Percentiles rank a stretch among this genome's conserved stretches.
These are phyloP conservation scores for Adansonia digitata DNA, from an alignment of 345 rosid species.

Conservation along the genomic window DNA sequence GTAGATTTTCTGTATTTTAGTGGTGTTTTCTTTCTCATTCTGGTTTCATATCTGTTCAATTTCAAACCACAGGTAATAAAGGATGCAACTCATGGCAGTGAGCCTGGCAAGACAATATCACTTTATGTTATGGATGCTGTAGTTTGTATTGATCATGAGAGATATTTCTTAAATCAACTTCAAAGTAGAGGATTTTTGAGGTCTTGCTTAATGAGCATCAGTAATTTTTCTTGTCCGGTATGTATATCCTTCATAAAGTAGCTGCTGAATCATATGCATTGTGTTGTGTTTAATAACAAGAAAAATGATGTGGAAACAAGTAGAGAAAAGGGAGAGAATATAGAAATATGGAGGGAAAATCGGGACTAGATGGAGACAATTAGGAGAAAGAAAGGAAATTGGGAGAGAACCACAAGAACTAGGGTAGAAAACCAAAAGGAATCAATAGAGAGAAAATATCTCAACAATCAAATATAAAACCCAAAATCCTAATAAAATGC, in stretches of 20 bases:
- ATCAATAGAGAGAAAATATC: background rate
- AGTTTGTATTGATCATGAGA: conserved; percentile 77
- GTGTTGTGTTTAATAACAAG: background rate
- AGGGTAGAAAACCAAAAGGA: background rate
- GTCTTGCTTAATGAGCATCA: conserved; percentile 62
- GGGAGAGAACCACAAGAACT: background rate
- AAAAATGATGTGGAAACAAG: background rate
- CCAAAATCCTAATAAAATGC: background rate
- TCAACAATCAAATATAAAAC: background rate
- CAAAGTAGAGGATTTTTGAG: conserved; percentile 91
- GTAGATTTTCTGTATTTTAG: background rate
- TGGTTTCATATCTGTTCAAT: conserved; percentile 13
- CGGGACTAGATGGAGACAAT: background rate
- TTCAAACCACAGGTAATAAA: conserved; percentile 57
- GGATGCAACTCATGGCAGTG: conserved; percentile 89
- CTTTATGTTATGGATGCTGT: conserved; percentile 85
- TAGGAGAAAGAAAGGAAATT: background rate
- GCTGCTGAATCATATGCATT: background rate
- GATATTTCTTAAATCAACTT: conserved; percentile 83
- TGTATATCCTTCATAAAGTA: conserved; percentile 13
- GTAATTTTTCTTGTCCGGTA: conserved; percentile 71
- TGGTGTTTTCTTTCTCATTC: background rate
- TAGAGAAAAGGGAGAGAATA: background rate
- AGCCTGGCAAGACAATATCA: conserved; percentile 83
- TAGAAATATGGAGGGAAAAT: background rate